phyloP scores from a whole-genome alignment of 768 basidiomycete species.

The Mycena rosella region DNA sequence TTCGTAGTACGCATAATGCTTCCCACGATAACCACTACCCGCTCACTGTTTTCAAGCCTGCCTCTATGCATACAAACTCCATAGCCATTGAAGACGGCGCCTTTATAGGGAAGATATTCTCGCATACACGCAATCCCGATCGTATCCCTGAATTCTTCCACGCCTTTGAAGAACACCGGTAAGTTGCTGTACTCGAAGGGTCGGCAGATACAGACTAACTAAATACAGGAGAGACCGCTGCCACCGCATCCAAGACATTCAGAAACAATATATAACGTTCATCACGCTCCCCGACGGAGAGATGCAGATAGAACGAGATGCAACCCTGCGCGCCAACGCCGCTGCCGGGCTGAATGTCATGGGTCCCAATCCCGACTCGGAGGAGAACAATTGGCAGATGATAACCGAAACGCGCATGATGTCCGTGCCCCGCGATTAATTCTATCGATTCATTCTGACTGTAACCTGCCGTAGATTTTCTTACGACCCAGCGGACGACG shows the following conservation, averaged over 20 bases:
- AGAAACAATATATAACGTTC: constrained; percentile 1
- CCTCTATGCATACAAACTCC: constrained; percentile 1
- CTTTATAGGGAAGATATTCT: constrained; percentile 31
- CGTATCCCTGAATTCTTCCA: constrained; percentile 30
- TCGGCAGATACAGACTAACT: no score
- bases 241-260: neutral
- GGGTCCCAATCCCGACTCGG: neutral
- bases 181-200: no score
- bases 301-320: neutral
- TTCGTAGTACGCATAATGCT: no score
- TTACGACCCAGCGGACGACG: constrained; percentile 17
- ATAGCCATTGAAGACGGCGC: constrained; percentile 22
- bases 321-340: constrained; percentile 6
- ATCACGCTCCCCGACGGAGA: constrained; percentile 23
- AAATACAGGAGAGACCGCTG: constrained; percentile 14
- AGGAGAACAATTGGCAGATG: neutral
- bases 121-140: constrained; percentile 20
- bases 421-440: no score
- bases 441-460: no score
- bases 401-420: neutral
- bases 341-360: constrained; percentile 5
- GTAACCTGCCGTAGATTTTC: constrained; percentile 3
- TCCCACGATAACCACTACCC: no score
- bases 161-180: constrained; percentile 29
- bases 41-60: no score